Evolutionary conservation across 305 asterid species (phyloP).

Genomic region (Ruellia speciosa): DNA sequence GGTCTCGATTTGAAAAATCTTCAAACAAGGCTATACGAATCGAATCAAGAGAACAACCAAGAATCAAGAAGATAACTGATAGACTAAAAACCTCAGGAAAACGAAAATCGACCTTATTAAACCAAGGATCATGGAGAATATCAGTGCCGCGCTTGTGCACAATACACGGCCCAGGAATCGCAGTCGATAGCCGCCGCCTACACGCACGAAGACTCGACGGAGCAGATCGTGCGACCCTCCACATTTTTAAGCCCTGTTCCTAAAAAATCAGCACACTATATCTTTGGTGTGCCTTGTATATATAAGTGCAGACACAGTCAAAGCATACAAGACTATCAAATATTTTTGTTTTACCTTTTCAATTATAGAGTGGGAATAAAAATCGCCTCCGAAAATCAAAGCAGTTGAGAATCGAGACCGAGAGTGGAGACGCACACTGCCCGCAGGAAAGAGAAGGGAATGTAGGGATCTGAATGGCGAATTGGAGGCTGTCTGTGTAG

Average conservation of each 20-base stretch:
- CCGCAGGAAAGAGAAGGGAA: slow-evolving; percentile 26
- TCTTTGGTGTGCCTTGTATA: slow-evolving; percentile 1
- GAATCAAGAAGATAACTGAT: slow-evolving; percentile 3
- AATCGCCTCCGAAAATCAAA: slow-evolving; percentile 14
- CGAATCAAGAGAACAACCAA: slow-evolving; percentile 20
- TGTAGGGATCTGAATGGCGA: slow-evolving; percentile 5
- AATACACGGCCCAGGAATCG: slow-evolving; percentile 82
- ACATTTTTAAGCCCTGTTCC: slow-evolving; percentile 34
- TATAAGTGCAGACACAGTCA: not conserved
- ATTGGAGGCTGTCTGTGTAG: not conserved
- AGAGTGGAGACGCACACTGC: slow-evolving; percentile 26
- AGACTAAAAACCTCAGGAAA: not conserved
- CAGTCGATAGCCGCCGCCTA: slow-evolving; percentile 60
- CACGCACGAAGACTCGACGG: slow-evolving; percentile 52
- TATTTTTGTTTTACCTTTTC: not conserved
- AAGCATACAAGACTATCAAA: not conserved
- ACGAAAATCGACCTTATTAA: slow-evolving; percentile 59
- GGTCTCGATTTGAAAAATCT: slow-evolving; percentile 12
- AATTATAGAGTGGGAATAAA: not conserved
- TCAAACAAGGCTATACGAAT: slow-evolving; percentile 15
- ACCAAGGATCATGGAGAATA: slow-evolving; percentile 98
- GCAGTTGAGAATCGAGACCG: slow-evolving; percentile 5
- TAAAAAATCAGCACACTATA: slow-evolving; percentile 5
- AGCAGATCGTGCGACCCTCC: slow-evolving; percentile 78
- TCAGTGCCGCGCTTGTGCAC: slow-evolving; percentile 97